These are phyloP conservation scores for Pythium chondricola DNA, from an alignment of 352 stramenopile species.

Conservation along the genomic window DNA sequence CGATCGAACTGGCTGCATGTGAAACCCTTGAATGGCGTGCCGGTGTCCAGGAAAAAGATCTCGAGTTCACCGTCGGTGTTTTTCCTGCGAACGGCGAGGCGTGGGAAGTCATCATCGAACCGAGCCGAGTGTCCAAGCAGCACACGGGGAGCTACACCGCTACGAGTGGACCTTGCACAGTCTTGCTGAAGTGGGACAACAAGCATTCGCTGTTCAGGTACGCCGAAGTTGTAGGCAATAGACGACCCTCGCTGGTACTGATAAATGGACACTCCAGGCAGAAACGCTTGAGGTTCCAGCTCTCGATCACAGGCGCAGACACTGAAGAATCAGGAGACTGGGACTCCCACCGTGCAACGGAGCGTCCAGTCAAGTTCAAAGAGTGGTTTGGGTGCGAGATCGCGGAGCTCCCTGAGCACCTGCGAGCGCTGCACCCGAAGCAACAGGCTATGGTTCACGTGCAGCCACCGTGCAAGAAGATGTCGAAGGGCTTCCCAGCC, in stretches of 20 bases:
- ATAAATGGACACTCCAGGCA: no score
- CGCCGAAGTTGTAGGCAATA: slow-evolving; percentile 3
- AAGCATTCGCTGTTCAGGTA: slow-evolving; percentile 50
- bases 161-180: slow-evolving; percentile 21
- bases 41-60: slow-evolving; percentile 38
- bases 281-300: slow-evolving; percentile 35
- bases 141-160: slow-evolving; percentile 34
- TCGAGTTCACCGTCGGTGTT: slow-evolving; percentile 48
- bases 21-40: slow-evolving; percentile 53
- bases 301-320: slow-evolving; percentile 14
- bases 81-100: slow-evolving; percentile 19
- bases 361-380: slow-evolving; percentile 45
- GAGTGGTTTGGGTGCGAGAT: slow-evolving; percentile 55
- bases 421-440: slow-evolving; percentile 32
- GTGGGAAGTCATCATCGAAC: background rate
- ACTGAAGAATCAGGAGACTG: slow-evolving; percentile 18
- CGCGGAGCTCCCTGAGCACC: slow-evolving; percentile 23
- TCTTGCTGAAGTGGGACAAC: slow-evolving; percentile 63
- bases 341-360: slow-evolving; percentile 25
- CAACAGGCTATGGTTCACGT: slow-evolving; percentile 44
- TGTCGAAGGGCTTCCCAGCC: slow-evolving; percentile 48
- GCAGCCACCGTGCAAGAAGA: slow-evolving; percentile 37
- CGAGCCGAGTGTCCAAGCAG: slow-evolving; percentile 8
- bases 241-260: no score
- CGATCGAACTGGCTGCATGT: slow-evolving; percentile 29